Percentiles rank a stretch among this genome's conserved stretches.
These are phyloP conservation scores for Calophaca sinica DNA, from an alignment of 306 rosid genomes.

Conservation along the genomic window DNA sequence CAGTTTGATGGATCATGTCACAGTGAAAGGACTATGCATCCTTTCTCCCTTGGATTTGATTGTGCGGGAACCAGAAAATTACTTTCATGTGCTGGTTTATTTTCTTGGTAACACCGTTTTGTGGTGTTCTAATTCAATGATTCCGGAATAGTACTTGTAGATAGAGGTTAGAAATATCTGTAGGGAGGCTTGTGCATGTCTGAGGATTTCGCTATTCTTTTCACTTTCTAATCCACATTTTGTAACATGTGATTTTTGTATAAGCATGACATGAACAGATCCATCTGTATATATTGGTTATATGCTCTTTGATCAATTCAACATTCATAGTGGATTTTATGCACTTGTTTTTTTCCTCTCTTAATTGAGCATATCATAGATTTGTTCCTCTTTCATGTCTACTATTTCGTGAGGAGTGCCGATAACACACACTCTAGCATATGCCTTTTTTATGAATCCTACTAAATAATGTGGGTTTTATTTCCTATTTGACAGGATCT, in stretches of 20 bases:
- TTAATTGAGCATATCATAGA: background rate
- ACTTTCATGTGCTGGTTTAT: constrained; percentile 36
- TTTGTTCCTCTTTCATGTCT: background rate
- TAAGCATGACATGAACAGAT: constrained; percentile 43
- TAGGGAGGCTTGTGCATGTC: constrained; percentile 55
- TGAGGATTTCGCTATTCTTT: constrained; percentile 53
- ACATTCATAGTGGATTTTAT: constrained; percentile 48
- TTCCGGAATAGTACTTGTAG: constrained; percentile 52
- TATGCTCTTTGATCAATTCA: constrained; percentile 41
- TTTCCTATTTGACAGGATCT: background rate
- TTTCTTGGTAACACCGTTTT: constrained; percentile 31
- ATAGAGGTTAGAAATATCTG: constrained; percentile 51
- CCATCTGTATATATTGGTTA: constrained; percentile 49
- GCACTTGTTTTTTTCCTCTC: constrained; percentile 27
- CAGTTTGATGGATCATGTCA: constrained; percentile 24
- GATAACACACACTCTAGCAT: too few relatives aligned
- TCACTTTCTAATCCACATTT: constrained; percentile 38
- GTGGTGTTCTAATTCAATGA: constrained; percentile 41
- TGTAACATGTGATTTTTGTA: constrained; percentile 44
- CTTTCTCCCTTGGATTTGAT: constrained; percentile 41
- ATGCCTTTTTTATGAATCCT: too few relatives aligned
- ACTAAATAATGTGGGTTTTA: background rate
- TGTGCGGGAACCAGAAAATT: constrained; percentile 33
- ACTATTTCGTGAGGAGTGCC: background rate
- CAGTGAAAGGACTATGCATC: constrained; percentile 37